Evolutionary conservation across 805 yeast species (phyloP).

Genomic region (Candida insectorum): DNA sequence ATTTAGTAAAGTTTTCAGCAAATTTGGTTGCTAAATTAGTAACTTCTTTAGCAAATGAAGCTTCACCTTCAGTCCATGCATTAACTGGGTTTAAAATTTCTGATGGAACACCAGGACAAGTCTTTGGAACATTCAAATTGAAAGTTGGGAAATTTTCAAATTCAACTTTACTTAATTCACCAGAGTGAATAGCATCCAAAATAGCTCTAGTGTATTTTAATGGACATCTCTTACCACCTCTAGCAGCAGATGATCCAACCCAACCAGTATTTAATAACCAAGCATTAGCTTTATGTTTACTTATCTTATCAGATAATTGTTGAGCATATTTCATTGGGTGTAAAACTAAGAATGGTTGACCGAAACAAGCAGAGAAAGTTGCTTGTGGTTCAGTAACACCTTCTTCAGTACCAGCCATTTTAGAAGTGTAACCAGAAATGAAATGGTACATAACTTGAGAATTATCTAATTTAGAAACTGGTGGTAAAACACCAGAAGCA

Average conservation of each 20-base stretch:
- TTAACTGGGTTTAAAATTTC: constrained; percentile 84
- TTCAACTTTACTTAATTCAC: constrained; percentile 74
- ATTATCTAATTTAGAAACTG: constrained; percentile 88
- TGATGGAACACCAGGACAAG: constrained; percentile 76
- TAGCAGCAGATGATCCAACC: constrained; percentile 90
- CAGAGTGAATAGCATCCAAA: constrained; percentile 90
- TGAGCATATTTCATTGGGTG: constrained; percentile 98
- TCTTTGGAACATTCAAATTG: constrained; percentile 82
- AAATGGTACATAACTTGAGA: constrained; percentile 99
- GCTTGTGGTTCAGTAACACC: constrained; percentile 99
- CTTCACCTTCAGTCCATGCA: constrained; percentile 60
- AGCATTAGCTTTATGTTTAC: constrained; percentile 83
- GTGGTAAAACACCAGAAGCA: constrained; percentile 97
- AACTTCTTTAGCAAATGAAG: constrained; percentile 36
- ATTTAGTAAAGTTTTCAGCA: constrained; percentile 81
- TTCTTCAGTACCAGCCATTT: constrained; percentile 99
- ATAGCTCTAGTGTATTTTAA: constrained; percentile 97
- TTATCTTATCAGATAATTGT: constrained; percentile 91
- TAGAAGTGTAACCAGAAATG: constrained; percentile 96
- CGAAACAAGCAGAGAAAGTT: constrained; percentile 97
- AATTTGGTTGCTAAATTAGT: constrained; percentile 72
- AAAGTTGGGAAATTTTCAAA: constrained; percentile 84
- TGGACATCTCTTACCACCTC: constrained; percentile 97
- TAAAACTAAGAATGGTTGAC: constrained; percentile 96
- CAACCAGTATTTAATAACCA: constrained; percentile 98